Evolutionary conservation across 2,329 filamentous ascomycete species (phyloP).

Genomic region (Calonectria leucothoes): DNA sequence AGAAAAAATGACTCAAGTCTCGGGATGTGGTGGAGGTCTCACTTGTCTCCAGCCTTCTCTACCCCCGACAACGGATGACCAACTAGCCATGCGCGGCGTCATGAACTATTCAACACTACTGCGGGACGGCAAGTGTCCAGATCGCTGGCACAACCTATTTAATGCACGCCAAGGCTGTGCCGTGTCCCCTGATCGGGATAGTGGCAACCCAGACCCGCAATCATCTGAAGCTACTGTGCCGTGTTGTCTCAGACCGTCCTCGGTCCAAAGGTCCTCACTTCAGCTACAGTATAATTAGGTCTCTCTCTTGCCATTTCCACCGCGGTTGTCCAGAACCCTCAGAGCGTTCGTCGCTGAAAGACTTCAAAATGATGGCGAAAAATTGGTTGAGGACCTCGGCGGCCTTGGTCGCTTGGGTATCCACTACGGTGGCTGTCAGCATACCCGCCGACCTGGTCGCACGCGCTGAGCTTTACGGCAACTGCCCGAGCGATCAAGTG

Average conservation of each 20-base stretch:
- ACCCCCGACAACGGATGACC: neutral
- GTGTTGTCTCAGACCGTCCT: neutral
- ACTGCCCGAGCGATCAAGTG: conserved; percentile 27
- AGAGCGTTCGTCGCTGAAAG: neutral
- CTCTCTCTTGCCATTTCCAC: no score
- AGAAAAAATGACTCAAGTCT: neutral
- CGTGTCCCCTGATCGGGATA: neutral
- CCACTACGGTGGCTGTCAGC: neutral
- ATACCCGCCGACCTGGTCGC: conserved; percentile 14
- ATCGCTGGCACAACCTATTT: neutral
- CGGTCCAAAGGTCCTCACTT: no score
- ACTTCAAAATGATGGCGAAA: neutral
- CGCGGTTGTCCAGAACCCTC: neutral
- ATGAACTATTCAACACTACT: neutral
- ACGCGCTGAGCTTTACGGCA: conserved; percentile 27
- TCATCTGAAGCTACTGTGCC: neutral
- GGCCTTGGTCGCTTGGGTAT: neutral
- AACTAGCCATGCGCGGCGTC: neutral
- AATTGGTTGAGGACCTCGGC: neutral
- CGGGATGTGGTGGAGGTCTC: neutral
- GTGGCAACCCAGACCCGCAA: neutral
- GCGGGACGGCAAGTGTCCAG: neutral
- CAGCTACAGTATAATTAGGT: neutral
- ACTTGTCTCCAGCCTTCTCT: neutral
- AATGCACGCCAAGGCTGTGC: neutral